Evolutionary conservation across 768 basidiomycete genomes (phyloP).

Genomic region (Chalciporus pseudorubinellus): DNA sequence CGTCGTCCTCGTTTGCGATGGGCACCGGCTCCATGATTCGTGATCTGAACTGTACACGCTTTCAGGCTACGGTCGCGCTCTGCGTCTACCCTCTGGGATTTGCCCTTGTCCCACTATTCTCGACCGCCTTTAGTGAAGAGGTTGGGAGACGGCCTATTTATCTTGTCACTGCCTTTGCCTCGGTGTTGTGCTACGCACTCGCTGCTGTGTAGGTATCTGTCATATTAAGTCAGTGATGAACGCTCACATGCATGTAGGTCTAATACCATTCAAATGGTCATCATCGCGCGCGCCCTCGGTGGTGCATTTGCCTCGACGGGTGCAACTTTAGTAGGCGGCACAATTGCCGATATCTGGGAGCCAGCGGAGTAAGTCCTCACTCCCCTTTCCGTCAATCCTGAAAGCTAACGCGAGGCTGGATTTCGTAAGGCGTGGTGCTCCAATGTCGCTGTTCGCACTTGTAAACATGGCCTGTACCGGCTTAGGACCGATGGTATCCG

Average conservation of each 20-base stretch:
- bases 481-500: conserved; percentile 60
- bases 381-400: not conserved
- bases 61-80: conserved; percentile 47
- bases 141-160: conserved; percentile 64
- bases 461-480: conserved; percentile 61
- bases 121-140: conserved; percentile 69
- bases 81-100: conserved; percentile 60
- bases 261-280: conserved; percentile 52
- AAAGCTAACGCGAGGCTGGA: not conserved
- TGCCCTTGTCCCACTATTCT: conserved; percentile 58
- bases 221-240: not conserved
- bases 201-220: conserved; percentile 22
- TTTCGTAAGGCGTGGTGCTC: conserved; percentile 56
- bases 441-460: conserved; percentile 70
- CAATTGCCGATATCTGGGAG: conserved; percentile 65
- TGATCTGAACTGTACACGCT: conserved; percentile 41
- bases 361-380: conserved; percentile 49
- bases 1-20: conserved; percentile 50
- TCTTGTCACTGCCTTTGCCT: conserved; percentile 46
- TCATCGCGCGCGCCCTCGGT: conserved; percentile 58
- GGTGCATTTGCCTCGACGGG: conserved; percentile 66
- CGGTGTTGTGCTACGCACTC: conserved; percentile 40
- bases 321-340: conserved; percentile 68
- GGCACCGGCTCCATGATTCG: conserved; percentile 55
- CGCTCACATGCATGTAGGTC: conserved; percentile 24